Evolutionary conservation across 202 grass and related monocot genomes (phyloP).

Genomic region (Brachypodium distachyon): DNA sequence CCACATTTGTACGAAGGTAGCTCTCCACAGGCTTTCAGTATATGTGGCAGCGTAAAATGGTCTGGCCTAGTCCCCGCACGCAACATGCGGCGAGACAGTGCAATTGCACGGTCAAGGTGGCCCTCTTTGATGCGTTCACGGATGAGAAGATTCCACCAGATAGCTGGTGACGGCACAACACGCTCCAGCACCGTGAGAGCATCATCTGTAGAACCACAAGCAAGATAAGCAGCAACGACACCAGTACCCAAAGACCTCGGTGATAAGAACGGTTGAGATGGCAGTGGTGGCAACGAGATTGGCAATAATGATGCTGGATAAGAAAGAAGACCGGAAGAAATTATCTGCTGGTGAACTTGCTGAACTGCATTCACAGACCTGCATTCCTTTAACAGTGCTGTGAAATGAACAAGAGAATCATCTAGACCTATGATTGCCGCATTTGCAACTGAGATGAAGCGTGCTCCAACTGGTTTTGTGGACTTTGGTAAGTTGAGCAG

Average conservation of each 20-base stretch:
- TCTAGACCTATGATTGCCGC: neutral
- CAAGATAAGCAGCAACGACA: slow-evolving; percentile 49
- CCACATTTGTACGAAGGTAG: slow-evolving; percentile 55
- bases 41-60: slow-evolving; percentile 60
- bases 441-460: slow-evolving; percentile 18
- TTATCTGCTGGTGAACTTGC: slow-evolving; percentile 47
- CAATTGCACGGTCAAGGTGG: slow-evolving; percentile 38
- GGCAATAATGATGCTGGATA: slow-evolving; percentile 1
- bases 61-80: slow-evolving; percentile 45
- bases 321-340: slow-evolving; percentile 36
- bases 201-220: slow-evolving; percentile 22
- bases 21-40: slow-evolving; percentile 61
- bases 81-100: slow-evolving; percentile 40
- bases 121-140: slow-evolving; percentile 47
- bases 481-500: slow-evolving; percentile 19
- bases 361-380: slow-evolving; percentile 18
- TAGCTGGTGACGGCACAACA: slow-evolving; percentile 32
- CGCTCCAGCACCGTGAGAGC: slow-evolving; percentile 42
- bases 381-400: slow-evolving; percentile 43
- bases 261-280: slow-evolving; percentile 10
- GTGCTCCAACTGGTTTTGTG: neutral
- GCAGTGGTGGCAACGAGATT: neutral
- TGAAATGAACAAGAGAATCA: neutral
- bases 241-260: slow-evolving; percentile 33
- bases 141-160: slow-evolving; percentile 64